phyloP scores from a whole-genome alignment of 306 rosid species.

The Inga laurina region DNA sequence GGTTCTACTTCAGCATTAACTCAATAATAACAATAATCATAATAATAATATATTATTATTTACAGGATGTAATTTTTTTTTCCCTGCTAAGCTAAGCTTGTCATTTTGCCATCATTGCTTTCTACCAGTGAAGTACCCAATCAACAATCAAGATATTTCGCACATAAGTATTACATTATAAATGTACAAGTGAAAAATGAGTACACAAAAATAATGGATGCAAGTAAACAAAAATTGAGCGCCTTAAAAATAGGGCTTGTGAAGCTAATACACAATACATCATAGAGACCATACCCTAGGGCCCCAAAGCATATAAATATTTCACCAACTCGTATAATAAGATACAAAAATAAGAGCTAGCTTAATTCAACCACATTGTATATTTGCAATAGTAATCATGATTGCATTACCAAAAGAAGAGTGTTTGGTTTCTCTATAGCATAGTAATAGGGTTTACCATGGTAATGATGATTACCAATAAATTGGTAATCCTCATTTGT shows the following conservation, averaged over 20 bases:
- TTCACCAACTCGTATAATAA: not conserved
- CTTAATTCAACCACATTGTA: no score
- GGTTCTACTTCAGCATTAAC: not conserved
- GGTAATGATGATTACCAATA: no score
- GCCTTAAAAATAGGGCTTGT: not conserved
- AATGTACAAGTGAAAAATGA: not conserved
- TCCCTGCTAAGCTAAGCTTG: not conserved
- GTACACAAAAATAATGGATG: not conserved
- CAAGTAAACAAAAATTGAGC: not conserved
- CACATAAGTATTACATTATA: not conserved
- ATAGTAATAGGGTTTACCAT: no score
- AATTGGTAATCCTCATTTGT: no score
- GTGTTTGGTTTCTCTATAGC: no score
- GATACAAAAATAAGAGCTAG: not conserved
- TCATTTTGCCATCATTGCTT: not conserved
- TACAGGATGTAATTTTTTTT: not conserved
- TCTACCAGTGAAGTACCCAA: not conserved
- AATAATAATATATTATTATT: not conserved
- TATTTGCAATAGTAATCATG: no score
- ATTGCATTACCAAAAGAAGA: no score
- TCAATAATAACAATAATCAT: not conserved
- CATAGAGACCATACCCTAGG: not conserved
- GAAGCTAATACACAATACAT: not conserved
- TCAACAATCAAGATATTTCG: not conserved
- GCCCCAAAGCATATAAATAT: not conserved